A percentile compares a stretch with the other conserved stretches of the same genome.
Evolutionary conservation across 208 protist genomes (phyloP).

Genomic region (Hexamita inflata): DNA sequence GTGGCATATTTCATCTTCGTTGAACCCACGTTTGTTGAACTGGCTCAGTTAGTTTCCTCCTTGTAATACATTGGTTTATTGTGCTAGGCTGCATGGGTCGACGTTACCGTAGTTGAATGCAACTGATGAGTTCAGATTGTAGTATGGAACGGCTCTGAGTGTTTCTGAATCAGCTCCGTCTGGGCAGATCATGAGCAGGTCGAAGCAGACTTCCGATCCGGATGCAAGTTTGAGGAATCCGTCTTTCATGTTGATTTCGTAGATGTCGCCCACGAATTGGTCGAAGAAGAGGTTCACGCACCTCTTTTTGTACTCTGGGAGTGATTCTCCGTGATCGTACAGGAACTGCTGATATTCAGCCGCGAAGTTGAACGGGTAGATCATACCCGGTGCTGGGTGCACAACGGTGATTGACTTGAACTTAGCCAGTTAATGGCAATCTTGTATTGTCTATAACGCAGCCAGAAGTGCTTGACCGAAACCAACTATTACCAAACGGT

Average conservation of each 20-base stretch:
- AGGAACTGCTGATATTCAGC: neutral
- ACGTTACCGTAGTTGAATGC: constrained; percentile 11
- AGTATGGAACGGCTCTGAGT: neutral
- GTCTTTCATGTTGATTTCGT: neutral
- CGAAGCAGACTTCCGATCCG: constrained; percentile 7
- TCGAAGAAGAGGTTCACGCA: neutral
- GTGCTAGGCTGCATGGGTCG: neutral
- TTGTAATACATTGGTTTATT: neutral
- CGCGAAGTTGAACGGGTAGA: neutral
- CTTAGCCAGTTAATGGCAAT: neutral
- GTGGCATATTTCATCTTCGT: neutral
- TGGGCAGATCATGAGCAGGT: constrained; percentile 10
- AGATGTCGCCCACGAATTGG: neutral
- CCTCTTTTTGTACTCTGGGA: neutral
- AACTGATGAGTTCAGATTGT: constrained; percentile 15
- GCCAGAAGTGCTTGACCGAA: neutral
- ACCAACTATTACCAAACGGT: constrained; percentile 11
- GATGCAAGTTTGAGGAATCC: constrained; percentile 3
- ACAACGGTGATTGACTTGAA: constrained; percentile 18
- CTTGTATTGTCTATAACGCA: neutral
- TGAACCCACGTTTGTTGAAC: constrained; percentile 10
- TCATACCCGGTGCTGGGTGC: constrained; percentile 7
- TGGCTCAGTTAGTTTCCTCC: neutral
- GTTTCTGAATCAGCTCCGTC: constrained; percentile 7
- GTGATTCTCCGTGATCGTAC: constrained; percentile 9